These are phyloP conservation scores for Raphanus sativus DNA, from an alignment of 345 rosid species.

Conservation along the genomic window DNA sequence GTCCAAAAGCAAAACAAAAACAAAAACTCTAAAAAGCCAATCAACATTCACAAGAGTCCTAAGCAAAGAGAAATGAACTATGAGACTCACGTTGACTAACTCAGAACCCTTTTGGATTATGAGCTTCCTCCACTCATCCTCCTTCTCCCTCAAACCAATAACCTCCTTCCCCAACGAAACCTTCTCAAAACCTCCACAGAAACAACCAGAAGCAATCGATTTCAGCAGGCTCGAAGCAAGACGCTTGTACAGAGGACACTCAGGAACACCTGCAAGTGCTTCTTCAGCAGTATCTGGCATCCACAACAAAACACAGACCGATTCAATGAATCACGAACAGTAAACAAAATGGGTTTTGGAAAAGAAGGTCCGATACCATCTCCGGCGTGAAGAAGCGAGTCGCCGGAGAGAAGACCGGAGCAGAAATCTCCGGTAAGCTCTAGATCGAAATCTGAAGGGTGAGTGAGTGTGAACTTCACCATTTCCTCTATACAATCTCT, in stretches of 20 bases:
- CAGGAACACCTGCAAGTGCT: conserved; percentile 46
- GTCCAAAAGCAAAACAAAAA: neutral
- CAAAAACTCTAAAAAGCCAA: conserved; percentile 3
- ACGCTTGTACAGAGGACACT: conserved; percentile 50
- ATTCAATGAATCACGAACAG: neutral
- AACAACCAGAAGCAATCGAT: conserved; percentile 41
- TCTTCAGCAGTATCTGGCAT: conserved; percentile 34
- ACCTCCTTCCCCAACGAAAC: conserved; percentile 32
- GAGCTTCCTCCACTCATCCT: conserved; percentile 45
- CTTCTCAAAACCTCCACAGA: conserved; percentile 30
- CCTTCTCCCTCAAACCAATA: conserved; percentile 34
- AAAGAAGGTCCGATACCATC: neutral
- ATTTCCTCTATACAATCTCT: conserved; percentile 46
- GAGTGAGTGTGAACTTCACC: conserved; percentile 45
- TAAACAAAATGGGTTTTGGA: neutral
- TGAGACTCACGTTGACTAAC: conserved; percentile 40
- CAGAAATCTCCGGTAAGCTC: conserved; percentile 46
- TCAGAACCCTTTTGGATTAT: conserved; percentile 42
- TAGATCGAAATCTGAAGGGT: conserved; percentile 40
- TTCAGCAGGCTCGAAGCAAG: conserved; percentile 48
- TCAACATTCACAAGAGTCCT: neutral
- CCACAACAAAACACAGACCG: neutral
- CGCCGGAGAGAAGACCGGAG: conserved; percentile 43
- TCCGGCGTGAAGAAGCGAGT: conserved; percentile 20
- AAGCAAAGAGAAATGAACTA: neutral